Evolutionary conservation across 805 yeast species (phyloP).

Genomic region (Kluyveromyces aestuarii): DNA sequence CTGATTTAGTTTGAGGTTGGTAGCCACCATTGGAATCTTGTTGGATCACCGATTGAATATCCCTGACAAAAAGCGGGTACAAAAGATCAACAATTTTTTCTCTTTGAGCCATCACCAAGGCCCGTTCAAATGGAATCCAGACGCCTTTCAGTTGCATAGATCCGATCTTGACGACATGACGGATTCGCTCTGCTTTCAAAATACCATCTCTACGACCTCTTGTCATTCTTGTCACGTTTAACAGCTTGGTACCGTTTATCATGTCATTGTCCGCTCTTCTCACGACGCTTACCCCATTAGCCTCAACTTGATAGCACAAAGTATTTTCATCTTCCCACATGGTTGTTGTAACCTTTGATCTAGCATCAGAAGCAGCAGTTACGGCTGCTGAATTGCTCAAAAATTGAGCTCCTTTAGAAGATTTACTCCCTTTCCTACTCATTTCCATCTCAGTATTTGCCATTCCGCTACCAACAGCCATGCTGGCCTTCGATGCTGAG

Average conservation of each 20-base stretch:
- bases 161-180: conserved; percentile 79
- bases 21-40: conserved; percentile 10
- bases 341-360: conserved; percentile 68
- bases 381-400: neutral
- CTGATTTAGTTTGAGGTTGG: neutral
- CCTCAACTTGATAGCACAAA: conserved; percentile 77
- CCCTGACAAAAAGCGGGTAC: conserved; percentile 64
- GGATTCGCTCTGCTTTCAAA: conserved; percentile 61
- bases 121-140: conserved; percentile 84
- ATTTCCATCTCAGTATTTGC: neutral
- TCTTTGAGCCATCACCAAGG: conserved; percentile 69
- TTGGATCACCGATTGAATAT: conserved; percentile 44
- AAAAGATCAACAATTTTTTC: conserved; percentile 63
- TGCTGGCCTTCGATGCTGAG: neutral
- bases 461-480: neutral
- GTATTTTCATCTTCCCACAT: conserved; percentile 89
- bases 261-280: conserved; percentile 78
- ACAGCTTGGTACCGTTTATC: conserved; percentile 77
- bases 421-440: neutral
- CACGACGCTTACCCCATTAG: conserved; percentile 70
- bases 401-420: conserved; percentile 4
- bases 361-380: neutral
- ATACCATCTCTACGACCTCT: conserved; percentile 83
- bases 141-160: conserved; percentile 85
- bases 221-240: conserved; percentile 81